Conservation (phyloP, 768 basidiomycete genomes). For the Rhizopogon rudus region DNA sequence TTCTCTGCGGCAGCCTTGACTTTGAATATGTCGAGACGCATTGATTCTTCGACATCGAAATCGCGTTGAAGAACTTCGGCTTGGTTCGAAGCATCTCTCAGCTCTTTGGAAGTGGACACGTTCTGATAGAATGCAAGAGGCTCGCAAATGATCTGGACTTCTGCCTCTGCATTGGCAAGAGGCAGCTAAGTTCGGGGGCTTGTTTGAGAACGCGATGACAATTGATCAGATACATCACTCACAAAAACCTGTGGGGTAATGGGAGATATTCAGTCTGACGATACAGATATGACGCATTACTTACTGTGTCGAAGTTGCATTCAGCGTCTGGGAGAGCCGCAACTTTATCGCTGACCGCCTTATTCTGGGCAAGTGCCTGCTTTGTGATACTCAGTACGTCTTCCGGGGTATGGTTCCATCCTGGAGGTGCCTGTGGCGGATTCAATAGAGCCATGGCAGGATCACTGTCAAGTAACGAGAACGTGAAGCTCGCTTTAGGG, state of each 20-base stretch:
- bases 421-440: conserved; percentile 62
- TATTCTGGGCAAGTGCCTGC: conserved; percentile 52
- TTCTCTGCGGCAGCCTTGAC: conserved; percentile 67
- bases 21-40: conserved; percentile 77
- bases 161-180: conserved; percentile 58
- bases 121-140: conserved; percentile 79
- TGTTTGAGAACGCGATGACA: conserved; percentile 15
- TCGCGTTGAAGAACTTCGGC: conserved; percentile 69
- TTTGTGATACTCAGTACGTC: conserved; percentile 56
- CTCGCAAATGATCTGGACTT: conserved; percentile 45
- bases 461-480: conserved; percentile 1
- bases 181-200: conserved; percentile 35
- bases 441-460: conserved; percentile 40
- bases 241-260: conserved; percentile 60
- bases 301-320: conserved; percentile 63
- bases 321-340: conserved; percentile 51
- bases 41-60: conserved; percentile 69
- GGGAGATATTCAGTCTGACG: background rate
- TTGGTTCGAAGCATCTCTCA: conserved; percentile 78
- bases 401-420: conserved; percentile 62
- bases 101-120: conserved; percentile 64
- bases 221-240: conserved; percentile 28
- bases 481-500: background rate
- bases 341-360: conserved; percentile 51
- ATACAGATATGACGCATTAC: conserved; percentile 15